phyloP scores from a whole-genome alignment of 805 yeast species.

The Wickerhamomyces queroliae region DNA sequence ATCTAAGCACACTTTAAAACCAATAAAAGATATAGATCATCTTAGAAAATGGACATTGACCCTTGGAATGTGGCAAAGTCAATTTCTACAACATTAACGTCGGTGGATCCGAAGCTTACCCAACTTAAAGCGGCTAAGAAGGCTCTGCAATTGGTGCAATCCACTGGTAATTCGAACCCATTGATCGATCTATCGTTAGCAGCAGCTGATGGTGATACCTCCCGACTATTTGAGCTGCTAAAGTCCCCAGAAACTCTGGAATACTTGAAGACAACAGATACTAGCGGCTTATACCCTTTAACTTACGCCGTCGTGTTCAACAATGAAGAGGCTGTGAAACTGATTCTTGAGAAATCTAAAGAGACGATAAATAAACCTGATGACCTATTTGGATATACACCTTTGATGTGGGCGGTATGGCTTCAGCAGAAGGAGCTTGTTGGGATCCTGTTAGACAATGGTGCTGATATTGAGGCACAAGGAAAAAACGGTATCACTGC shows the following conservation, averaged over 20 bases:
- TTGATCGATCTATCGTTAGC: conserved; percentile 31
- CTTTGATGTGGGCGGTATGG: conserved; percentile 85
- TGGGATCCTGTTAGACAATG: conserved; percentile 49
- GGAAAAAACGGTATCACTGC: conserved; percentile 44
- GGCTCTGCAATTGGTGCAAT: conserved; percentile 23
- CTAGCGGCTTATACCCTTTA: conserved; percentile 39
- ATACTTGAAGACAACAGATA: conserved; percentile 24
- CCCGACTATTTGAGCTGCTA: conserved; percentile 11
- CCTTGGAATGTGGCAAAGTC: conserved; percentile 27
- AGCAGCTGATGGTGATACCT: conserved; percentile 31
- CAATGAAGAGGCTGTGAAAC: conserved; percentile 41
- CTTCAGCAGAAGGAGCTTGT: conserved; percentile 51
- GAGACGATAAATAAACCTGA: conserved; percentile 50
- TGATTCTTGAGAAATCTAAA: conserved; percentile 32
- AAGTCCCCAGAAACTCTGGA: conserved; percentile 22
- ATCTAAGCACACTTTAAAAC: no score
- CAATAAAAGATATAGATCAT: no score
- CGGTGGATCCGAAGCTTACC: conserved; percentile 23
- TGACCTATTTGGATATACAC: conserved; percentile 48
- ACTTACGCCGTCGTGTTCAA: conserved; percentile 53
- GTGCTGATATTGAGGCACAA: conserved; percentile 48
- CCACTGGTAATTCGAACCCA: conserved; percentile 20
- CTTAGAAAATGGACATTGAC: conserved; percentile 12
- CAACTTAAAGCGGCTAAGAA: conserved; percentile 31
- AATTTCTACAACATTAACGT: conserved; percentile 12